Evolutionary conservation across 1,284 basidiomycete genomes (phyloP).

Genomic region (Apiotrichum veenhuisii): DNA sequence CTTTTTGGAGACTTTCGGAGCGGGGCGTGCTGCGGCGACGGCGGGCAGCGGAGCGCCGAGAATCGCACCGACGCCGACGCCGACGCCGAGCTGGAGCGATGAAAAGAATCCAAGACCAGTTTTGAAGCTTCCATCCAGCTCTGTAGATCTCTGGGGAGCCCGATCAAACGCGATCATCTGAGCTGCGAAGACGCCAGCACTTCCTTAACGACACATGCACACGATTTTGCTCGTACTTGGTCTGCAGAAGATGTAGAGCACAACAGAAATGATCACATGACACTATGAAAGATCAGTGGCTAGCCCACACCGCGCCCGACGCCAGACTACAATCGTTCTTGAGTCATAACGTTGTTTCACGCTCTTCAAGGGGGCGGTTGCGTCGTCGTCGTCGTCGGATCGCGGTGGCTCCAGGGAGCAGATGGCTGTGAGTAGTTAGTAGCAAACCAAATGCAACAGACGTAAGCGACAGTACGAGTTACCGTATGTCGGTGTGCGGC

Average conservation of each 20-base stretch:
- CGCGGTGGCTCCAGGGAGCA: background rate
- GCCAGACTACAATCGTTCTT: background rate
- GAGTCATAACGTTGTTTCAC: background rate
- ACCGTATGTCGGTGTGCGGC: constrained; percentile 8
- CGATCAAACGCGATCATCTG: too few species aligned
- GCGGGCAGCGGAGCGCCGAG: too few species aligned
- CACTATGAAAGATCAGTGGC: background rate
- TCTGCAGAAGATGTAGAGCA: background rate
- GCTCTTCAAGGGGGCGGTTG: constrained; percentile 2
- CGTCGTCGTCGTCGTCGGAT: background rate
- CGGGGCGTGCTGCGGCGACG: too few species aligned
- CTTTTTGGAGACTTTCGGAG: too few species aligned
- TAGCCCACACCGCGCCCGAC: background rate
- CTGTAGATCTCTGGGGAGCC: too few species aligned
- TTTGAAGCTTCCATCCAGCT: too few species aligned
- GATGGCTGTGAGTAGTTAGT: constrained; percentile 9
- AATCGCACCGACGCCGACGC: too few species aligned
- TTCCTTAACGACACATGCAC: too few species aligned
- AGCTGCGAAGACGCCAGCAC: too few species aligned
- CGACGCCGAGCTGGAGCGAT: too few species aligned
- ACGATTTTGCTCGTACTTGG: too few species aligned
- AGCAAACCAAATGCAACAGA: background rate
- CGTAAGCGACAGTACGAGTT: background rate
- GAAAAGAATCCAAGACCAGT: too few species aligned
- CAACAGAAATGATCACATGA: background rate